Conservation (phyloP, 352 stramenopile genomes). For the Phytopythium oedochilum region DNA sequence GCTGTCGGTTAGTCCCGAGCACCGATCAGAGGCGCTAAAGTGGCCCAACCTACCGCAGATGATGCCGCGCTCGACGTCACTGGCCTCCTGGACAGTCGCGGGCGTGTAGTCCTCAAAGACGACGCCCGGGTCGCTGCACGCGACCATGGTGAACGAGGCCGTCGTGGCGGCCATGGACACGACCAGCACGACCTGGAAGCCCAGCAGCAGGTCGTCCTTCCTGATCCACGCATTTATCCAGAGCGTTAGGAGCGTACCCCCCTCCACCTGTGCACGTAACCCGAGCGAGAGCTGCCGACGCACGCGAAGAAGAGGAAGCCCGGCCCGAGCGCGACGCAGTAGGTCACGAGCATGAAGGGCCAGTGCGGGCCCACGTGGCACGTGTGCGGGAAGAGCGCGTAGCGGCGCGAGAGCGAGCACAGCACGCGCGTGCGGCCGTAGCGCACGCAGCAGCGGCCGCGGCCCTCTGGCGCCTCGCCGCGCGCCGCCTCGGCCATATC, state of each 20-base stretch:
- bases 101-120: slow-evolving; percentile 45
- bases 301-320: slow-evolving; percentile 47
- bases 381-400: slow-evolving; percentile 56
- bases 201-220: slow-evolving; percentile 27
- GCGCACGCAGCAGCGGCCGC: slow-evolving; percentile 32
- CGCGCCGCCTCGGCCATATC: background rate
- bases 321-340: slow-evolving; percentile 53
- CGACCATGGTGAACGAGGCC: slow-evolving; percentile 68
- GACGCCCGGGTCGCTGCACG: slow-evolving; percentile 71
- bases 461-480: background rate
- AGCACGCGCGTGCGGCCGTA: slow-evolving; percentile 60
- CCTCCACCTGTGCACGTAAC: too few relatives aligned
- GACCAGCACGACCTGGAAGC: slow-evolving; percentile 42
- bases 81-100: slow-evolving; percentile 13
- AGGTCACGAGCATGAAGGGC: slow-evolving; percentile 72
- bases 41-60: slow-evolving; percentile 58
- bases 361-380: slow-evolving; percentile 70
- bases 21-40: too few relatives aligned
- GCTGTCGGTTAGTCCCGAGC: too few relatives aligned
- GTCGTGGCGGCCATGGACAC: slow-evolving; percentile 54
- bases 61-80: slow-evolving; percentile 40
- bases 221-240: slow-evolving; percentile 13
- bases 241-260: too few relatives aligned
- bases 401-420: slow-evolving; percentile 36
- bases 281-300: background rate